Base-by-base conservation (phyloP, 805 yeast species). In the Starmerella sirachaensis region DNA sequence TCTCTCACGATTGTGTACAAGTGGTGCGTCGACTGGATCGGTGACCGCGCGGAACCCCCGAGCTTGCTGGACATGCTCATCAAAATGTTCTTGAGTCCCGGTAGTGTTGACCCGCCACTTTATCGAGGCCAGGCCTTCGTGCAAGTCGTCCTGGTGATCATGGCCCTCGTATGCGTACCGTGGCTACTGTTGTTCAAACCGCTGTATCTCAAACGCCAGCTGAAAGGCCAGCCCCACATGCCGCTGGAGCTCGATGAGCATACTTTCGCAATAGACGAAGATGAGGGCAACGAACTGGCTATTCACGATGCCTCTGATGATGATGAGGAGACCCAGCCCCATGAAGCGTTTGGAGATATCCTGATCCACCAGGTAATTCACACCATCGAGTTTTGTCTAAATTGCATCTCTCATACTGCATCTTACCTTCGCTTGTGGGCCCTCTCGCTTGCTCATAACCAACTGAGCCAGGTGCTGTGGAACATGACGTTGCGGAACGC, bases 401-500 rank as follows among this genome's bases (percentile, higher is more conserved):
- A 91, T 59, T 84, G 96, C 67, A 94, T 88, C 17, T 83, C 95
- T 12, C 98, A 88, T 59, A 88, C 98, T 0, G 98, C 98, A 1
- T 88, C 97, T 0, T 88, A 88, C 56, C 69, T 88, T 49, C 79
- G 98, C 59, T 66, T 88, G 46, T 88, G 98, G 98, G 98, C 98
- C 5, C 67, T 88, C 46, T 85, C 96, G 0, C 71, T 88, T 44
- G 98, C 98, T 0, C 98, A 88, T 62, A 91, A 93, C 23, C 98
- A 88, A 66, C 70, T 88, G 48, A 85, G 96, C 1, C 67, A 82
- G 12, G 98, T 88, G 10, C 66, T 88, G 51, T 88, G 98, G 98
- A 65, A 79, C 17, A 91, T 91, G 99, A 91, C 98, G 1, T 72
- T 91, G 38, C 75, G 76, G 37, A 74, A 76, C 49, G 79, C 93